These are phyloP conservation scores for Saccharomycopsis sp. DNA, from an alignment of 805 yeast genomes.

Conservation along the genomic window DNA sequence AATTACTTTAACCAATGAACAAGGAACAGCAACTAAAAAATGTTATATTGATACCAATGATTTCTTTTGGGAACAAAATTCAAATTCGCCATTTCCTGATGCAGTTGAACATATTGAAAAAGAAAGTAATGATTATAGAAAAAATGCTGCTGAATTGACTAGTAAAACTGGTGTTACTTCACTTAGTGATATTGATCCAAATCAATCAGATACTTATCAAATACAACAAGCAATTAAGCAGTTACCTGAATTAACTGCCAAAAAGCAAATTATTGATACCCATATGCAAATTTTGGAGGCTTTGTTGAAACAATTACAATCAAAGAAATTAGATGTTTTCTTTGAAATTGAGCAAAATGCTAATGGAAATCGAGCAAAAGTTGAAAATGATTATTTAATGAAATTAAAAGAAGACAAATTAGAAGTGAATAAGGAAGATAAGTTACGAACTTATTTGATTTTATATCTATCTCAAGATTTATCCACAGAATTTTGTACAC, in stretches of 20 bases:
- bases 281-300: constrained; percentile 94
- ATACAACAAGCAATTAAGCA: constrained; percentile 85
- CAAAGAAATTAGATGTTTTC: constrained; percentile 81
- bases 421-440: constrained; percentile 52
- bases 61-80: constrained; percentile 82
- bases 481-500: constrained; percentile 41
- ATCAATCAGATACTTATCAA: constrained; percentile 40
- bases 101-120: constrained; percentile 96
- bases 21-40: constrained; percentile 40
- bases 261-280: constrained; percentile 85
- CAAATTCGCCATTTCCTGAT: constrained; percentile 91
- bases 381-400: constrained; percentile 53
- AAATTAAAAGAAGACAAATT: constrained; percentile 46
- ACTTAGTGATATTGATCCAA: constrained; percentile 64
- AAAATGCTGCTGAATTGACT: constrained; percentile 83
- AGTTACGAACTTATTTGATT: constrained; percentile 84
- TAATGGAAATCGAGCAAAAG: constrained; percentile 28
- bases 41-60: constrained; percentile 91
- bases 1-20: constrained; percentile 47
- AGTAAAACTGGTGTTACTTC: constrained; percentile 65
- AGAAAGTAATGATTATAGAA: constrained; percentile 73
- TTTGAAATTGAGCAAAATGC: constrained; percentile 90
- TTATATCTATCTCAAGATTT: constrained; percentile 50
- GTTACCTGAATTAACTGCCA: constrained; percentile 83
- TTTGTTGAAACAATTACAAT: constrained; percentile 72